These are phyloP conservation scores for Schrenkiella parvula DNA, from an alignment of 345 rosid species.

Conservation along the genomic window DNA sequence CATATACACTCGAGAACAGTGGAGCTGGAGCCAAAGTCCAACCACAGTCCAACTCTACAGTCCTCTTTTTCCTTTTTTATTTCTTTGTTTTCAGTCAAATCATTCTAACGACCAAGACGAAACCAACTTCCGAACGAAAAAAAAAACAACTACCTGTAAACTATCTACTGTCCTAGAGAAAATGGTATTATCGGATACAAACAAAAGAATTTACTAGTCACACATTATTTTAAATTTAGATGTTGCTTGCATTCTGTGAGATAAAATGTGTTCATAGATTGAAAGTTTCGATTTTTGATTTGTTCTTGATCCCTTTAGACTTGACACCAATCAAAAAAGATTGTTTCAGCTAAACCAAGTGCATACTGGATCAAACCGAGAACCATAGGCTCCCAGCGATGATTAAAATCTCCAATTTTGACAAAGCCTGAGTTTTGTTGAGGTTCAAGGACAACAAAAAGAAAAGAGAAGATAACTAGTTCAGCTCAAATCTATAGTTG, in stretches of 20 bases:
- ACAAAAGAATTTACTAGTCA: background rate
- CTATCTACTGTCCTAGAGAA: background rate
- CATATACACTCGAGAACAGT: background rate
- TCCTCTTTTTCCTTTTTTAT: background rate
- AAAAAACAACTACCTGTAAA: background rate
- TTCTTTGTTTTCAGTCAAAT: background rate
- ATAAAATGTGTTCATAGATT: conserved; percentile 44
- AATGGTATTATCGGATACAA: background rate
- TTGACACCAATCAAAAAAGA: too few relatives aligned
- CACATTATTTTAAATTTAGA: background rate
- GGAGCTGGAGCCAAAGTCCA: conserved; percentile 22
- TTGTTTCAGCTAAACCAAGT: background rate
- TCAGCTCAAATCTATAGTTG: background rate
- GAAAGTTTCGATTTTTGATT: too few relatives aligned
- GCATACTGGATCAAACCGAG: background rate
- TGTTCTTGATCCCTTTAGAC: too few relatives aligned
- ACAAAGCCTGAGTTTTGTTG: background rate
- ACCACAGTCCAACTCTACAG: conserved; percentile 24
- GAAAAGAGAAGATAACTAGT: background rate
- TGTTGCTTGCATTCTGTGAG: conserved; percentile 71
- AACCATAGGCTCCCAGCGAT: background rate
- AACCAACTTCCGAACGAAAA: background rate
- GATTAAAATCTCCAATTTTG: background rate
- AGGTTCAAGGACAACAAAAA: background rate
- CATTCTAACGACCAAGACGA: conserved; percentile 13